phyloP scores from a whole-genome alignment of 805 yeast genomes.

The Candida namnaoensis region DNA sequence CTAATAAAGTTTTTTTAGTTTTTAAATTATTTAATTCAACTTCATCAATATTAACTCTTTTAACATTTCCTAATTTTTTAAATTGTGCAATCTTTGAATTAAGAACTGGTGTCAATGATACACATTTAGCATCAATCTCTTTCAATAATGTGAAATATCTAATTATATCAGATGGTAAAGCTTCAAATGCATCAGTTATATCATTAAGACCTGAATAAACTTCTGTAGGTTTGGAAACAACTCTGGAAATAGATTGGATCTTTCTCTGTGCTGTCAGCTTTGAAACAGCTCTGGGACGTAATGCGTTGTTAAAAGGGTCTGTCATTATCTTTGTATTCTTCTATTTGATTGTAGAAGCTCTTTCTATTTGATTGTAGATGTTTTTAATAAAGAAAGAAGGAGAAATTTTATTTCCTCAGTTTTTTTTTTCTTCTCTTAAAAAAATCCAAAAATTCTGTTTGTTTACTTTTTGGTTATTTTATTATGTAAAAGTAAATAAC shows the following conservation, averaged over 20 bases:
- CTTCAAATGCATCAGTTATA: conserved; percentile 83
- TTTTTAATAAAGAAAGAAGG: no score
- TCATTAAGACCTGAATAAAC: conserved; percentile 85
- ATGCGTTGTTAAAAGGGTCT: conserved; percentile 3
- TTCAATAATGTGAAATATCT: conserved; percentile 81
- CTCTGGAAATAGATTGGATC: neutral
- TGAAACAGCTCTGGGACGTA: neutral
- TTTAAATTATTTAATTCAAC: no score
- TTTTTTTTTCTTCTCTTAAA: neutral
- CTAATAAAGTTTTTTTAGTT: conserved; percentile 14
- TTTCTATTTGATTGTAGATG: no score
- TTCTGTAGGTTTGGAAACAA: conserved; percentile 20
- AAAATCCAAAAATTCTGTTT: no score
- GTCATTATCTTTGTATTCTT: no score
- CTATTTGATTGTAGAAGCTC: no score
- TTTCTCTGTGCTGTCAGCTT: neutral
- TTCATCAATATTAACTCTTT: conserved; percentile 1
- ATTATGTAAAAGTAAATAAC: no score
- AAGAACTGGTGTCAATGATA: conserved; percentile 61
- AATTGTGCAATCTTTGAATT: conserved; percentile 43
- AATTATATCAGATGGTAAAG: conserved; percentile 75
- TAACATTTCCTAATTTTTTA: conserved; percentile 23
- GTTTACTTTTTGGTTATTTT: no score
- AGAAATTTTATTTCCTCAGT: conserved; percentile 1
- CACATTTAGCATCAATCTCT: conserved; percentile 94